Evolutionary conservation across 176 grass and related monocot species (phyloP).

Genomic region (Panicum miliaceum): DNA sequence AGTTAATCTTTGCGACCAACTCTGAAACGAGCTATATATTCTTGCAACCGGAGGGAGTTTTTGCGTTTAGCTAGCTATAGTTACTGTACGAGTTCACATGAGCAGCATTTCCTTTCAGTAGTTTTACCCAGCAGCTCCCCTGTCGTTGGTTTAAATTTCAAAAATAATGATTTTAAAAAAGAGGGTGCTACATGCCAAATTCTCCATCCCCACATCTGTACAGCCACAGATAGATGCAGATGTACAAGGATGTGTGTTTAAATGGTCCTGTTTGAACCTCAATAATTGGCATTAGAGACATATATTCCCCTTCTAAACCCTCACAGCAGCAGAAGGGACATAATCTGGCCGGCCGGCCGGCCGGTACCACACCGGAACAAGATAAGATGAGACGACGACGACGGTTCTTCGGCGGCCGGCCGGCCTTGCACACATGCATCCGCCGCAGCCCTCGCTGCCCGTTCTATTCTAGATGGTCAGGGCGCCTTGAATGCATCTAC

Average conservation of each 20-base stretch:
- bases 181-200: slow-evolving; percentile 4
- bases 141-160: neutral
- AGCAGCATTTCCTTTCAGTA: no score
- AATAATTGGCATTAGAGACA: slow-evolving; percentile 42
- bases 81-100: no score
- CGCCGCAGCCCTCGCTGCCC: neutral
- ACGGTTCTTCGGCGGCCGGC: neutral
- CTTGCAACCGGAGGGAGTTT: neutral
- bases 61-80: neutral
- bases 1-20: neutral
- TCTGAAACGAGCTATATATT: no score
- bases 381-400: neutral
- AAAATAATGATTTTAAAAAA: neutral
- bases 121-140: no score
- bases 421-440: neutral
- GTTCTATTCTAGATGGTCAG: slow-evolving; percentile 54
- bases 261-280: slow-evolving; percentile 38
- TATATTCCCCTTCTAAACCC: slow-evolving; percentile 43
- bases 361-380: slow-evolving; percentile 31
- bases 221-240: slow-evolving; percentile 3
- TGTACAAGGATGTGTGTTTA: neutral
- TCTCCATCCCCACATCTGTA: slow-evolving; percentile 2
- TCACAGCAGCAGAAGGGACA: slow-evolving; percentile 24
- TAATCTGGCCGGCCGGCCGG: neutral
- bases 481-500: slow-evolving; percentile 39